Evolutionary conservation across 495 filamentous ascomycete genomes (phyloP), one percentile per base, ranked within the genome.

Genomic region (Penicillium argentinense): DNA sequence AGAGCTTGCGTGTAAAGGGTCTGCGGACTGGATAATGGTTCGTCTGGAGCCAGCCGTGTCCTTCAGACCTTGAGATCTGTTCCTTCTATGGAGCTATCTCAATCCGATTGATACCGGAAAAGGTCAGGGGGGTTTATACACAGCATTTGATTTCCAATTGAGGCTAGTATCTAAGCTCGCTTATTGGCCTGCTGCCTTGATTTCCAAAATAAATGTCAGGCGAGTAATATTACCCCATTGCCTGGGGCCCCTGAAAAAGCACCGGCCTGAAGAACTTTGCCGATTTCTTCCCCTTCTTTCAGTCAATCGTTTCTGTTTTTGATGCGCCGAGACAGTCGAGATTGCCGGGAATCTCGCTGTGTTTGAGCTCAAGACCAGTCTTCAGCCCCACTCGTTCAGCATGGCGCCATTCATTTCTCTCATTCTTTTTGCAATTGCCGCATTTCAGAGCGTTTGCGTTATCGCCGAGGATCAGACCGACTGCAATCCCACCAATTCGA

Each of bases 401-500:
- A 36, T 36, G 33, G 21, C 9, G 17, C 9, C 33, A 36, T 36
- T 36, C 33, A 11, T 18, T 19, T 36, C 18, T 36, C 17, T 36
- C 33, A 18, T 36, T 36, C 11, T 36, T 18, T 18, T 36, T 21
- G 4, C 33, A 7, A 36, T 36, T 21, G 17, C 33, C 9, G 33
- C 17, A 36, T 36, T 36, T 22, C 33, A 36, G n/a, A 36, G 18
- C 17, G 8, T 36, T 12, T 36, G 14, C 17, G 33, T 36, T 18
- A 12, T 36, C 21, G 33, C 25, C n/a, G 23, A 45, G 9, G 32
- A 25, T 17, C 19, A 40, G 16, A 55, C 85, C 11, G 56, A 64
- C 16, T 91, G 87, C 72, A 76, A 86, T 23, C 86, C 87, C 6
- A 68, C 77, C 47, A 44, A 28, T 4, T 74, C 86, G 54, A 69